Percentiles rank a stretch among this genome's conserved stretches.
phyloP scores from a whole-genome alignment of 140 eudicot genomes.

The Oenanthe javanica region DNA sequence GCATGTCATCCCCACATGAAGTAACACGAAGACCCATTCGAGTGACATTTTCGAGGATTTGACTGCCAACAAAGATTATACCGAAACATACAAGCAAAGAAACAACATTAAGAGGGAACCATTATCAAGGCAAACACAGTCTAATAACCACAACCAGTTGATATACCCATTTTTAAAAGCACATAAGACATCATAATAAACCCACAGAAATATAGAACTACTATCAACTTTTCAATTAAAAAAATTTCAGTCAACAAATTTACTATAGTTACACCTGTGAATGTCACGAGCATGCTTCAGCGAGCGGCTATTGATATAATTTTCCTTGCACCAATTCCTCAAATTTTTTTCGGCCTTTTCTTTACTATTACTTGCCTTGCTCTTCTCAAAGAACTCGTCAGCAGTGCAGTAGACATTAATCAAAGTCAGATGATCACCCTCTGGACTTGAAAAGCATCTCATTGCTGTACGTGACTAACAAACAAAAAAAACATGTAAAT shows the following conservation, averaged over 20 bases:
- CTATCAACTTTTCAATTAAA: background rate
- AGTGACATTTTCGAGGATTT: slow-evolving; percentile 67
- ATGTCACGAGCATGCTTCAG: slow-evolving; percentile 82
- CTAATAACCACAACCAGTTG: background rate
- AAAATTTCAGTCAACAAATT: background rate
- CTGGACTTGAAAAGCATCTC: slow-evolving; percentile 67
- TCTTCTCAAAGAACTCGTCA: slow-evolving; percentile 65
- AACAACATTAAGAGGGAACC: background rate
- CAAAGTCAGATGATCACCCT: slow-evolving; percentile 88
- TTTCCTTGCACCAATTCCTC: slow-evolving; percentile 89
- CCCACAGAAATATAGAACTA: background rate
- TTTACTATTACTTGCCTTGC: slow-evolving; percentile 16
- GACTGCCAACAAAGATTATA: slow-evolving; percentile 38
- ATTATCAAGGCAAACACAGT: background rate
- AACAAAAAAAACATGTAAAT: background rate
- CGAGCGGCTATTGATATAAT: slow-evolving; percentile 76
- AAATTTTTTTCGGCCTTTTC: slow-evolving; percentile 70
- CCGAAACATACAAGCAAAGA: background rate
- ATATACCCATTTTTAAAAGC: background rate
- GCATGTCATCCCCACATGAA: slow-evolving; percentile 84
- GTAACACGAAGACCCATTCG: slow-evolving; percentile 74
- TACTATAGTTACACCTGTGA: slow-evolving; percentile 47
- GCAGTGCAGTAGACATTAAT: slow-evolving; percentile 71
- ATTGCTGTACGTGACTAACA: slow-evolving; percentile 55
- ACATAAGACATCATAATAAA: background rate